A percentile compares a stretch with the other conserved stretches of the same genome.
These are phyloP conservation scores for Lycium ferocissimum DNA, from an alignment of 257 asterid species.

Conservation along the genomic window DNA sequence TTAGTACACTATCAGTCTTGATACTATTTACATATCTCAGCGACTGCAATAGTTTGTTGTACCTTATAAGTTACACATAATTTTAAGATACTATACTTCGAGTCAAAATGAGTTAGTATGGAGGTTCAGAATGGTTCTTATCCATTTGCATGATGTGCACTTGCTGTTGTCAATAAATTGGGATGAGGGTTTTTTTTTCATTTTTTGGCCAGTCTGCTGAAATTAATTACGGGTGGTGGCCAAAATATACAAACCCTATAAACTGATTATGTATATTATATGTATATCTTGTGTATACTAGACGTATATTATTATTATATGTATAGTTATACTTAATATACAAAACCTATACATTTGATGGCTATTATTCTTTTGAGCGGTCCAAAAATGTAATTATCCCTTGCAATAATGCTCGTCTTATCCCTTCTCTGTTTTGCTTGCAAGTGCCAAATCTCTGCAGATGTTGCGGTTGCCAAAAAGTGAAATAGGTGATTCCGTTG, in stretches of 20 bases:
- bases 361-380: too few species aligned
- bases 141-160: neutral
- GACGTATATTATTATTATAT: too few species aligned
- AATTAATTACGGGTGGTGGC: too few species aligned
- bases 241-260: too few species aligned
- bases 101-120: neutral
- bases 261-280: too few species aligned
- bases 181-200: neutral
- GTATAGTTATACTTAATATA: too few species aligned
- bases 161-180: neutral
- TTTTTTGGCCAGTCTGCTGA: too few species aligned
- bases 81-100: neutral
- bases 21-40: neutral
- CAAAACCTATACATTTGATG: too few species aligned
- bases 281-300: too few species aligned
- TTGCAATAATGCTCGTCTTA: neutral
- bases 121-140: neutral
- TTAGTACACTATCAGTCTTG: conserved; percentile 45
- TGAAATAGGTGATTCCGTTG: conserved; percentile 52
- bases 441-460: conserved; percentile 72
- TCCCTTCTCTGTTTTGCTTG: conserved; percentile 41
- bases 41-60: neutral
- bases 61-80: neutral
- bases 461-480: conserved; percentile 68
- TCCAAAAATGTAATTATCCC: too few species aligned